phyloP scores from a whole-genome alignment of 768 basidiomycete species.

The Tubosaeta sp. region DNA sequence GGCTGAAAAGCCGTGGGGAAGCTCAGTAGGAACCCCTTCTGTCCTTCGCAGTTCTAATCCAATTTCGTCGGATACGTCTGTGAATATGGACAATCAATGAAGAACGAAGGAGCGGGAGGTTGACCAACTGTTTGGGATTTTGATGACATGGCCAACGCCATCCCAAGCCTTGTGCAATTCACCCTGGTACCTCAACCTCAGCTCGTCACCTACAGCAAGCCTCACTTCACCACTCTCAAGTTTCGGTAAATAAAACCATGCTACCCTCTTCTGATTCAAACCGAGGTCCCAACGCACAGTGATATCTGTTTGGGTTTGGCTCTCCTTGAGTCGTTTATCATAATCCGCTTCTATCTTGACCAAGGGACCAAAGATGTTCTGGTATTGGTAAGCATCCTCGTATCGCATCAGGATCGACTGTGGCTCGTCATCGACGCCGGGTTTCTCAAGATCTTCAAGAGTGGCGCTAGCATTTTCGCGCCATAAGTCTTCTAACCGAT shows the following conservation, averaged over 20 bases:
- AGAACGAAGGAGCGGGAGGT: background rate
- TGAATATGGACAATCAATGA: constrained; percentile 8
- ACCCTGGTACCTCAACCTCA: constrained; percentile 84
- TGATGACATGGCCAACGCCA: constrained; percentile 96
- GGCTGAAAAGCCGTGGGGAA: constrained; percentile 93
- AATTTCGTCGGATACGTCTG: constrained; percentile 98
- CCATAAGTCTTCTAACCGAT: constrained; percentile 96
- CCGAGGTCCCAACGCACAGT: constrained; percentile 96
- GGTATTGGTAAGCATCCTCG: constrained; percentile 99
- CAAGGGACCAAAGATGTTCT: constrained; percentile 98
- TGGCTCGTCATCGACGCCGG: constrained; percentile 96
- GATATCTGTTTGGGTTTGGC: constrained; percentile 97
- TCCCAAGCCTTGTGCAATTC: constrained; percentile 94
- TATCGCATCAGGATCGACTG: constrained; percentile 87
- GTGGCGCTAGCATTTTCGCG: constrained; percentile 93
- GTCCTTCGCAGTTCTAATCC: constrained; percentile 85
- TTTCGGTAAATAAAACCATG: constrained; percentile 96
- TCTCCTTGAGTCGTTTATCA: constrained; percentile 95
- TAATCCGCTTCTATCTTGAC: constrained; percentile 99
- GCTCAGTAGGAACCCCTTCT: constrained; percentile 90
- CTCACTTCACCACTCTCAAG: constrained; percentile 97
- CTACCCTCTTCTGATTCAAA: constrained; percentile 97
- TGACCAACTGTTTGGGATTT: constrained; percentile 93
- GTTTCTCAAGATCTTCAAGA: constrained; percentile 94
- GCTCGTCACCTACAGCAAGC: constrained; percentile 93